Base-by-base conservation (phyloP, 176 grass and related monocot species). In the Olyra latifolia region DNA sequence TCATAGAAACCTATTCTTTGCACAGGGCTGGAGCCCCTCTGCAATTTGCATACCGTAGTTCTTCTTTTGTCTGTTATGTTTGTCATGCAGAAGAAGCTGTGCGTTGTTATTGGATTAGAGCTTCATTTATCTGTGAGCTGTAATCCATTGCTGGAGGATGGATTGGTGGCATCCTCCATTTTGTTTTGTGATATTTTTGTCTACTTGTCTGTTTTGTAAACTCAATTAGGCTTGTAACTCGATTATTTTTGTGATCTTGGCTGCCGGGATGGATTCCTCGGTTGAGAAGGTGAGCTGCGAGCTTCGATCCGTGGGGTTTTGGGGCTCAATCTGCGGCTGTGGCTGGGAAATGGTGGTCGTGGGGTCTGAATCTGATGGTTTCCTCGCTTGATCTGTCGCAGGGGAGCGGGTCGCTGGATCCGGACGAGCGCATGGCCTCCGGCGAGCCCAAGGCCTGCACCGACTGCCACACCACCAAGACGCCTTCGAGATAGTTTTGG, bases 391-490 rank as follows among this genome's bases (percentile, higher is more conserved):
- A 27, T 17, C 22, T 69, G 70, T 22, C 17, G 44, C 72, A 89
- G 78, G 83, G 71, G 19, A 89, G 77, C 65, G 83, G 66, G 43
- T 72, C 83, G n/a, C 66, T 72, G 59, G 83, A 89, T 89, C 88
- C 83, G 66, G 88, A 72, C 78, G 78, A 71, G 72, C 66, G 71
- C 65, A 54, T 77, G 65, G 66, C 77, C 1, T 57, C 78, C 61
- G 88, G 86, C 71, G 88, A 93, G 74, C 66, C 89, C 76, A 93
- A 89, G 81, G 87, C 88, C 24, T 97, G 93, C 80, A 86, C 93
- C 32, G 86, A 90, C 79, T 97, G 93, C 88, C 74, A 83, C 71
- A 87, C 93, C 59, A 97, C 93, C 80, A 93, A 87, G 88, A 91
- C 90, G 7, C 90, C 93, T n/a, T n/a, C n/a, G n/a, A n/a, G n/a